A percentile compares a stretch with the other conserved stretches of the same genome.
Evolutionary conservation across 306 rosid species (phyloP).

Genomic region (Citrullus mucosospermus): DNA sequence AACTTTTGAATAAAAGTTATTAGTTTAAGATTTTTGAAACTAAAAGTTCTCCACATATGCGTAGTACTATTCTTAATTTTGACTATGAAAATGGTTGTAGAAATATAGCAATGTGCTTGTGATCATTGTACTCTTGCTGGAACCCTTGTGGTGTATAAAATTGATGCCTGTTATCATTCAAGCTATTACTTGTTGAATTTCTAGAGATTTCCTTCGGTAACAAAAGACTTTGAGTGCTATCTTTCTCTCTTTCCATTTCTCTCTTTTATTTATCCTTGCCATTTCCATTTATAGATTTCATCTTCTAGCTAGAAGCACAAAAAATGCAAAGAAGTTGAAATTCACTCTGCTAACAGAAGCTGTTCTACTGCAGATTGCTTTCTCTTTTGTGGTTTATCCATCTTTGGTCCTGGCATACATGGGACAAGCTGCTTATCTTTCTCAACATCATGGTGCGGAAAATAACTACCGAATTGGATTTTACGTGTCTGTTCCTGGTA

Average conservation of each 20-base stretch:
- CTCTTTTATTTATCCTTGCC: neutral
- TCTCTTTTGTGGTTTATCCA: slow-evolving; percentile 82
- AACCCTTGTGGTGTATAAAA: neutral
- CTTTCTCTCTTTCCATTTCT: too few relatives aligned
- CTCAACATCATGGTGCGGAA: slow-evolving; percentile 50
- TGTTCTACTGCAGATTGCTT: slow-evolving; percentile 70
- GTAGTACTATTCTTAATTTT: neutral
- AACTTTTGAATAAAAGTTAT: neutral
- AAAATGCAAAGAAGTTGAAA: neutral
- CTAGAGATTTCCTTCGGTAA: neutral
- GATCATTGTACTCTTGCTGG: neutral
- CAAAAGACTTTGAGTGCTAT: neutral
- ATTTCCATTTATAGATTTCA: neutral
- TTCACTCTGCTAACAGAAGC: slow-evolving; percentile 19
- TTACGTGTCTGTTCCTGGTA: slow-evolving; percentile 94
- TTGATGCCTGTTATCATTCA: neutral
- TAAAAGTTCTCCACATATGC: neutral
- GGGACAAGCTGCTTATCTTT: slow-evolving; percentile 99
- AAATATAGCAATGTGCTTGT: neutral
- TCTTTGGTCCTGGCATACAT: slow-evolving; percentile 80
- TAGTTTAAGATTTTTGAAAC: neutral
- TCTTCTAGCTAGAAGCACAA: neutral
- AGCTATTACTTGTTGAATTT: neutral
- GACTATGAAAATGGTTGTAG: neutral
- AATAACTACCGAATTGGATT: slow-evolving; percentile 70